These are phyloP conservation scores for Macrolepiota dolichaula DNA, from an alignment of 768 basidiomycete genomes.

Conservation along the genomic window DNA sequence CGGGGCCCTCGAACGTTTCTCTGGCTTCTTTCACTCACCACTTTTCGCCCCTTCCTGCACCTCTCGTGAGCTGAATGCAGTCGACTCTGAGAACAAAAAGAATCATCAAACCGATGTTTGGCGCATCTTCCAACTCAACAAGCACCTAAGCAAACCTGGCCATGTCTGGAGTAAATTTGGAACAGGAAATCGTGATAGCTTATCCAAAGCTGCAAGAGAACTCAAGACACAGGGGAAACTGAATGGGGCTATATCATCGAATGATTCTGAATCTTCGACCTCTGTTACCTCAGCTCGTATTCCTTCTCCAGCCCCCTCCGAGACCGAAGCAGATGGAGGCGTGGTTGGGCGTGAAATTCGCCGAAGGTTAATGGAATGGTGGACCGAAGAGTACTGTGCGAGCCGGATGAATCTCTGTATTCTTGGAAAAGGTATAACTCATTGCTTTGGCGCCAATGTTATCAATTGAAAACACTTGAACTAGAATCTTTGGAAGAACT, in stretches of 20 bases:
- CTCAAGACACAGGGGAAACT: slow-evolving; percentile 49
- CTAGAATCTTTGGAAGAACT: slow-evolving; percentile 77
- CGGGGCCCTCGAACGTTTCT: slow-evolving; percentile 73
- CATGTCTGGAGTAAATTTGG: slow-evolving; percentile 94
- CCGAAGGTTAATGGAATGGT: slow-evolving; percentile 81
- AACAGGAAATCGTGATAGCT: slow-evolving; percentile 75
- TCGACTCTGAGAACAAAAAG: slow-evolving; percentile 97
- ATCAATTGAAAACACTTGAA: slow-evolving; percentile 3
- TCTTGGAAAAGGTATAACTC: slow-evolving; percentile 65
- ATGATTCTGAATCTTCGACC: slow-evolving; percentile 27
- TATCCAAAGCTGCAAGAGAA: slow-evolving; percentile 58
- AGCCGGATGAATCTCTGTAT: slow-evolving; percentile 79
- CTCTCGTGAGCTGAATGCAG: slow-evolving; percentile 87
- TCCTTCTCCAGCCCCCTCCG: slow-evolving; percentile 26
- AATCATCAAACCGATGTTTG: slow-evolving; percentile 89
- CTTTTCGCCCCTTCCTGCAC: slow-evolving; percentile 86
- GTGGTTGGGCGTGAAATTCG: slow-evolving; percentile 76
- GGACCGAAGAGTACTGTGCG: slow-evolving; percentile 77
- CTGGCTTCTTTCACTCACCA: slow-evolving; percentile 91
- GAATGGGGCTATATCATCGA: slow-evolving; percentile 38
- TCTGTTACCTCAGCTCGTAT: slow-evolving; percentile 55
- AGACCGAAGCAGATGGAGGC: slow-evolving; percentile 72
- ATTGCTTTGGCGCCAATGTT: not conserved
- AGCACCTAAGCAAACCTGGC: slow-evolving; percentile 72
- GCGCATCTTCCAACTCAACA: slow-evolving; percentile 95